These are phyloP conservation scores for Setaria italica DNA, from an alignment of 202 grass and related monocot species.

Conservation along the genomic window DNA sequence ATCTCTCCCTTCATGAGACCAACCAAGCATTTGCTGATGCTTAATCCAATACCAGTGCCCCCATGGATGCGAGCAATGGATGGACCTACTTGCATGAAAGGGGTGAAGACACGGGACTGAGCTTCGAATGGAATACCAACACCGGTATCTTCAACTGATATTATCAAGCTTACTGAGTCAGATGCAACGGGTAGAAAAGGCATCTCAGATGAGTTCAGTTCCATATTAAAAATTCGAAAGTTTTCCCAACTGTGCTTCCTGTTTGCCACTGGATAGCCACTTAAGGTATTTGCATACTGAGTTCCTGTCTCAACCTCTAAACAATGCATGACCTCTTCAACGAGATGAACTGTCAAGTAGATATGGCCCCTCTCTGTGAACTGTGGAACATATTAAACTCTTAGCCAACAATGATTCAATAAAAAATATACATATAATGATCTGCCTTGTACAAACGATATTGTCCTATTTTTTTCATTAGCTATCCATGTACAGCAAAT, in stretches of 20 bases:
- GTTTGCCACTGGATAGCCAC: slow-evolving; percentile 67
- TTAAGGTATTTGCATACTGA: slow-evolving; percentile 69
- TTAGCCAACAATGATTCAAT: slow-evolving; percentile 40
- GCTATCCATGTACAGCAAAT: slow-evolving; percentile 34
- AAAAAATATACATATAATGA: slow-evolving; percentile 7
- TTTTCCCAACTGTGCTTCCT: slow-evolving; percentile 76
- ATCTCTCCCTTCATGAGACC: slow-evolving; percentile 98
- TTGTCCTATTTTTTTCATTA: slow-evolving; percentile 32
- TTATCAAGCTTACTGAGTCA: slow-evolving; percentile 77
- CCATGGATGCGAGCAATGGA: slow-evolving; percentile 95
- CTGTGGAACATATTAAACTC: slow-evolving; percentile 51
- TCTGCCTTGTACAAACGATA: not conserved
- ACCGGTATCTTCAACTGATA: slow-evolving; percentile 98
- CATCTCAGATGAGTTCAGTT: slow-evolving; percentile 57
- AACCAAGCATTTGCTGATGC: slow-evolving; percentile 98
- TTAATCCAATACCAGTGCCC: slow-evolving; percentile 93
- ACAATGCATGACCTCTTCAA: slow-evolving; percentile 68
- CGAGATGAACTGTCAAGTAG: slow-evolving; percentile 91
- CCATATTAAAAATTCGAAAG: slow-evolving; percentile 63
- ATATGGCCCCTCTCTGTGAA: slow-evolving; percentile 97
- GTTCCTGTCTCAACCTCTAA: slow-evolving; percentile 61
- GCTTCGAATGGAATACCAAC: slow-evolving; percentile 87
- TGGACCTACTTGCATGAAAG: slow-evolving; percentile 96
- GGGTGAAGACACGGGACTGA: slow-evolving; percentile 87
- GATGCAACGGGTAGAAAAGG: slow-evolving; percentile 53